A percentile compares a stretch with the other conserved stretches of the same genome.
Evolutionary conservation across 1,284 basidiomycete genomes (phyloP).

Genomic region (Xerocomus amazonicus): DNA sequence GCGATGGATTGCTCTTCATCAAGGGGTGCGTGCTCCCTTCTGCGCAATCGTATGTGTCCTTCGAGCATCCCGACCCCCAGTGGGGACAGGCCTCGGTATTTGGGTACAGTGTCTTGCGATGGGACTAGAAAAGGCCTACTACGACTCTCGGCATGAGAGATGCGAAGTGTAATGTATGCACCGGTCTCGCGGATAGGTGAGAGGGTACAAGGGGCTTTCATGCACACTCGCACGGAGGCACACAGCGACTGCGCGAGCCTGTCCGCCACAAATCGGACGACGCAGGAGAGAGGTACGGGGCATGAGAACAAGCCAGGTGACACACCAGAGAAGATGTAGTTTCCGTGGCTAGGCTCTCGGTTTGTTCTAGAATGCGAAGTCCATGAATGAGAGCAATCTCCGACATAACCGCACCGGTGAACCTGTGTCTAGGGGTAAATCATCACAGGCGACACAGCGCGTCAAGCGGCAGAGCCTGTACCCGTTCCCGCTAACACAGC

Average conservation of each 20-base stretch:
- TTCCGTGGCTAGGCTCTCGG: conserved; percentile 85
- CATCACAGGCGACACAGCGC: too few relatives aligned
- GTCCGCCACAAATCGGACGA: conserved; percentile 65
- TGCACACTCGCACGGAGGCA: conserved; percentile 58
- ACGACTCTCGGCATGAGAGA: conserved; percentile 49
- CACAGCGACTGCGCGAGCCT: conserved; percentile 77
- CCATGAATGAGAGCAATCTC: too few relatives aligned
- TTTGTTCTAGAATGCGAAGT: conserved; percentile 38
- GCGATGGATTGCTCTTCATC: neutral
- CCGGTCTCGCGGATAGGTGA: conserved; percentile 82
- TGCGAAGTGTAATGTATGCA: conserved; percentile 65
- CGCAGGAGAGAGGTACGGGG: conserved; percentile 48
- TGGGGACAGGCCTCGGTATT: too few relatives aligned
- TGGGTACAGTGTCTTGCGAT: too few relatives aligned
- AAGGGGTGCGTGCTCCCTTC: conserved; percentile 70
- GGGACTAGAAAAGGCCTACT: too few relatives aligned
- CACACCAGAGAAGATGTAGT: conserved; percentile 72
- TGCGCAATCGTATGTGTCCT: conserved; percentile 45
- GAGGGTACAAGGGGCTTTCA: conserved; percentile 74
- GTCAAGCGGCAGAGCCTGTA: too few relatives aligned
- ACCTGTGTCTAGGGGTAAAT: too few relatives aligned
- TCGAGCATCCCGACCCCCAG: too few relatives aligned
- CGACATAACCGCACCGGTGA: too few relatives aligned
- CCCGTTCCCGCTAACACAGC: too few relatives aligned
- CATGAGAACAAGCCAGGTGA: conserved; percentile 11